Evolutionary conservation across 306 rosid genomes (phyloP), one percentile per base, ranked within the genome.

Genomic region (Luffa acutangula): DNA sequence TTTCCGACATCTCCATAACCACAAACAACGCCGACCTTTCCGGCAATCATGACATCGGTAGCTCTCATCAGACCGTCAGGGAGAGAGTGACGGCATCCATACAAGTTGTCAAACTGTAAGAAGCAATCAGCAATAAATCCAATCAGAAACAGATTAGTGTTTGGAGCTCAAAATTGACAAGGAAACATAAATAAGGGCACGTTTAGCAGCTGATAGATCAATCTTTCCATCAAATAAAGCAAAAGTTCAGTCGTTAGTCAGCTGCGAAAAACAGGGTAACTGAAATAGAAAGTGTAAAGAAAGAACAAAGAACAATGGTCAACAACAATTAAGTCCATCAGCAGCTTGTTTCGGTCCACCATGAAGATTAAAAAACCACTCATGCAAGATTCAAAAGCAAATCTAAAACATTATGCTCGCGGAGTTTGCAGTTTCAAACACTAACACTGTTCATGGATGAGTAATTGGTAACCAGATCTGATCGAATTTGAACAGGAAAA

Each of bases 81-180:
- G 54, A 91, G 97, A 5, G 97, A 91, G 87, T 91, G 93, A 9
- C 93, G 93, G 84, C 97, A 91, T 8, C 97, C 97, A 13, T 91
- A 91, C 87, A 91, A 78, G 83, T 91, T 91, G 42, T 91, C 97
- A 17, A 91, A 91, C 97, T 91, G 92, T 7, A 64, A 56, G 65
- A 0, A 25, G 20, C 34, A 76, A 17, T 70, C 4, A 70, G 20
- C 45, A 45, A 21, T 5, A 9, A 33, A 67, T 67, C 15, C 4
- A 67, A 67, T 11, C 31, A 69, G 10, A 43, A 69, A 18, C 53
- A 69, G 9, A 69, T 1, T 9, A 5, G 2, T n/a, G 75, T 9
- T 21, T 41, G 9, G 6, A 20, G 18, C 36, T 43, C 37, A 42
- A 69, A 20, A 43, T 20, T 69, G 8, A 69, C 54, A 21, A 69